These are phyloP conservation scores for Eucalyptus viminalis DNA, from an alignment of 345 rosid genomes.

Conservation along the genomic window DNA sequence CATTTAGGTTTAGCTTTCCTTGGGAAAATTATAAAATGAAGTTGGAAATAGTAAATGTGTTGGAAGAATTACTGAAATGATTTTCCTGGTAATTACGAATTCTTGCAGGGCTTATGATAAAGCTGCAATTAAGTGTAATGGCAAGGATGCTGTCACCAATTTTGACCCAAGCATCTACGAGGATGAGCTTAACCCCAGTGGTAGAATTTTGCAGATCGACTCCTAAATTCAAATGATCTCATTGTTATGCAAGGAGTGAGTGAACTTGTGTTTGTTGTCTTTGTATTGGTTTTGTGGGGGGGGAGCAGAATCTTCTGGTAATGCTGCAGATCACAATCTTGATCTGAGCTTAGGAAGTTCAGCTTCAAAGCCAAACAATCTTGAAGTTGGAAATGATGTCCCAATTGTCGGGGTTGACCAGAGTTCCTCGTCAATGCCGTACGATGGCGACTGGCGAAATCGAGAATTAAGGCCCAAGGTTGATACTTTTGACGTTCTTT, in stretches of 20 bases:
- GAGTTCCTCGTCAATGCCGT: constrained; percentile 1
- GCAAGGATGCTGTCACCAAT: constrained; percentile 92
- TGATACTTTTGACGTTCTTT: not conserved
- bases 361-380: constrained; percentile 11
- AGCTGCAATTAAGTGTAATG: constrained; percentile 90
- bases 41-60: not conserved
- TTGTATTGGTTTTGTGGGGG: not conserved
- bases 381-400: not conserved
- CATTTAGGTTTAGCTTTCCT: not conserved
- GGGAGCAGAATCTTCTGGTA: constrained; percentile 25
- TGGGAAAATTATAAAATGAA: not conserved
- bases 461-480: constrained; percentile 34
- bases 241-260: not conserved
- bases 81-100: not conserved
- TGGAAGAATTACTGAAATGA: not conserved
- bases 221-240: not conserved
- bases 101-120: constrained; percentile 29
- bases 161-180: constrained; percentile 83
- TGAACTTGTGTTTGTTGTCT: not conserved
- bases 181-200: constrained; percentile 35
- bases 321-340: constrained; percentile 46
- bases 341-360: constrained; percentile 81
- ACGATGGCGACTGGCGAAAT: constrained; percentile 28
- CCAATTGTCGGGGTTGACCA: constrained; percentile 6
- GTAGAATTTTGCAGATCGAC: constrained; percentile 3